A percentile compares a stretch with the other conserved stretches of the same genome.
phyloP scores from a whole-genome alignment of 176 grass and related monocot genomes.

The Raddia guianensis region DNA sequence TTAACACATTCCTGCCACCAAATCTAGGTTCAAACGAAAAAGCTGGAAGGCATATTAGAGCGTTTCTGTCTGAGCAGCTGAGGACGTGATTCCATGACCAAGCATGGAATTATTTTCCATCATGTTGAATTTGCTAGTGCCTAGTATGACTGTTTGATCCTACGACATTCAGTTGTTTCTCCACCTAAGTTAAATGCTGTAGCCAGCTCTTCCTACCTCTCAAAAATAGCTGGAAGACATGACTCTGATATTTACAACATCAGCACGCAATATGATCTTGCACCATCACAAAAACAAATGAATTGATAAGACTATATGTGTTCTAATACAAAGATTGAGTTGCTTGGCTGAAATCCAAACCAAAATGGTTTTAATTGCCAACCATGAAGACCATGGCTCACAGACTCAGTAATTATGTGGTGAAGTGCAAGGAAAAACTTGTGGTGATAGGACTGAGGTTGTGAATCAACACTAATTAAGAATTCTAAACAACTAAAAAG shows the following conservation, averaged over 20 bases:
- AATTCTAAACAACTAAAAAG: not conserved
- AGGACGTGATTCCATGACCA: not conserved
- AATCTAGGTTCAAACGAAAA: constrained; percentile 10
- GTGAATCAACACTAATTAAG: not conserved
- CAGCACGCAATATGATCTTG: constrained; percentile 2
- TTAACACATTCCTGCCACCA: not conserved
- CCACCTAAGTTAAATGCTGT: not conserved
- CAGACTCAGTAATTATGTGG: constrained; percentile 9
- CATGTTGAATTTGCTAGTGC: not conserved
- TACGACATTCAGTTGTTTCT: constrained; percentile 9
- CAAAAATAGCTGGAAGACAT: not conserved
- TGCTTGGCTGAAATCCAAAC: not conserved
- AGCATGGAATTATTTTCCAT: constrained; percentile 17
- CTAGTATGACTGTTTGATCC: not conserved
- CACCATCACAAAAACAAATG: not conserved
- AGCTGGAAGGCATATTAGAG: not conserved
- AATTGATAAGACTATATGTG: not conserved
- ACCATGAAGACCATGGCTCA: not conserved
- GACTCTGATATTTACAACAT: constrained; percentile 4
- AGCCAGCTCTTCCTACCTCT: constrained; percentile 22
- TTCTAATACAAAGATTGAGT: not conserved
- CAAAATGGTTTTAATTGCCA: constrained; percentile 21
- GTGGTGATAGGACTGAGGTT: not conserved
- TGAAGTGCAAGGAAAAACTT: constrained; percentile 3
- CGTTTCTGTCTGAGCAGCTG: not conserved